Evolutionary conservation across 2,329 filamentous ascomycete species (phyloP).

Genomic region (Diaporthe humulicola): DNA sequence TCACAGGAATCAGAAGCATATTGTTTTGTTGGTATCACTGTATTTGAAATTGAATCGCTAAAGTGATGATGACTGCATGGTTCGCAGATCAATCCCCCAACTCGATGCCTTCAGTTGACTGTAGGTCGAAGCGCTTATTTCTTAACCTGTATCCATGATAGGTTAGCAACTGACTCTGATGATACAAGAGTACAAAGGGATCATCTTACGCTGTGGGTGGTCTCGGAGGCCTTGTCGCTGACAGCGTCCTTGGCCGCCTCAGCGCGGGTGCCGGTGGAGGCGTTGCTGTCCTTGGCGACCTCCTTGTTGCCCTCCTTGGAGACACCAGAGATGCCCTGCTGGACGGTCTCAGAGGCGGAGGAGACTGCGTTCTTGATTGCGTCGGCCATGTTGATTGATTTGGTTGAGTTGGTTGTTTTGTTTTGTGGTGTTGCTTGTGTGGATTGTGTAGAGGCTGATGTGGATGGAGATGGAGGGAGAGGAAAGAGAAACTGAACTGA

Average conservation of each 20-base stretch:
- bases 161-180: not conserved
- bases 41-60: constrained; percentile 12
- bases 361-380: constrained; percentile 66
- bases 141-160: not conserved
- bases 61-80: constrained; percentile 4
- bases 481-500: not conserved
- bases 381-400: constrained; percentile 51
- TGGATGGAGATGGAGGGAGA: not conserved
- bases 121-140: not conserved
- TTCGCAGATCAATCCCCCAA: not conserved
- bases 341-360: constrained; percentile 52
- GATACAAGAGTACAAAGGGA: not conserved
- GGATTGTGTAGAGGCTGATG: not conserved
- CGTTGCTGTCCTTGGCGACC: constrained; percentile 67
- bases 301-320: constrained; percentile 73
- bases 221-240: constrained; percentile 24
- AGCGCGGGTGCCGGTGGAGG: constrained; percentile 54
- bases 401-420: constrained; percentile 31
- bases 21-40: constrained; percentile 23
- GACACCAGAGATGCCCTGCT: constrained; percentile 62
- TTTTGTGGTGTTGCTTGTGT: constrained; percentile 36
- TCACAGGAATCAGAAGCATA: rapidly evolving
- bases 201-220: constrained; percentile 27
- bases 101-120: not conserved
- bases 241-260: constrained; percentile 48